A percentile compares a stretch with the other conserved stretches of the same genome.
Conservation (phyloP, 768 basidiomycete species). For the Clathrus columnatus region DNA sequence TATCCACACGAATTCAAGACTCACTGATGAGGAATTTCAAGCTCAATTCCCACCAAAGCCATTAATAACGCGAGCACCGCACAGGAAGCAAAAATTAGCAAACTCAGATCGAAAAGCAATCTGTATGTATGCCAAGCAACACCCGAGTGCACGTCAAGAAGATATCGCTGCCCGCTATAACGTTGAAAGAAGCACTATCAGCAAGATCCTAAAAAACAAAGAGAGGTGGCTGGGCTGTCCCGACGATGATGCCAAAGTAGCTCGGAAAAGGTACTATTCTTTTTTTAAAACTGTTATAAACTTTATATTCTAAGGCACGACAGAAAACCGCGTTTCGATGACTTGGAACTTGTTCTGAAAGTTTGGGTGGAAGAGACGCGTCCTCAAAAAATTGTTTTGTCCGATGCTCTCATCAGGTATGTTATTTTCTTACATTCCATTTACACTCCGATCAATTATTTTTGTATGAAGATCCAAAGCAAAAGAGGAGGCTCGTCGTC, state of each 20-base stretch:
- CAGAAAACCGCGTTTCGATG: slow-evolving; percentile 10
- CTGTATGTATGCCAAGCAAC: slow-evolving; percentile 52
- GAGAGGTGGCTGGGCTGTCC: slow-evolving; percentile 70
- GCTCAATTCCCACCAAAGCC: slow-evolving; percentile 7
- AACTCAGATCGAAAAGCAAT: slow-evolving; percentile 70
- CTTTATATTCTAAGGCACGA: neutral
- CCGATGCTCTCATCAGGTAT: slow-evolving; percentile 54
- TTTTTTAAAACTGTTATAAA: neutral
- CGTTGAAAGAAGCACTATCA: slow-evolving; percentile 89
- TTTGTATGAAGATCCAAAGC: slow-evolving; percentile 34
- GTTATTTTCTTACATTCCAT: neutral
- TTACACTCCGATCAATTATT: neutral
- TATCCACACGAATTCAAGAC: neutral
- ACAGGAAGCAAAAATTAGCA: slow-evolving; percentile 57
- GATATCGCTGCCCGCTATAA: slow-evolving; percentile 70
- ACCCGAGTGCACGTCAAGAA: slow-evolving; percentile 71
- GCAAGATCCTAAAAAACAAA: slow-evolving; percentile 83
- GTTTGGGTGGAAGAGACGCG: slow-evolving; percentile 38
- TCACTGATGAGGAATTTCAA: slow-evolving; percentile 5
- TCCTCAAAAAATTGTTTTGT: slow-evolving; percentile 31
- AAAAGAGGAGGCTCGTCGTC: slow-evolving; percentile 48
- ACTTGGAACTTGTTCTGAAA: slow-evolving; percentile 29
- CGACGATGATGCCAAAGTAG: slow-evolving; percentile 46
- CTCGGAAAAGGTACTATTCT: slow-evolving; percentile 55
- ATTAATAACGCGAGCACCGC: neutral